phyloP scores from a whole-genome alignment of 2,329 filamentous ascomycete species.

The Colletotrichum filicis region DNA sequence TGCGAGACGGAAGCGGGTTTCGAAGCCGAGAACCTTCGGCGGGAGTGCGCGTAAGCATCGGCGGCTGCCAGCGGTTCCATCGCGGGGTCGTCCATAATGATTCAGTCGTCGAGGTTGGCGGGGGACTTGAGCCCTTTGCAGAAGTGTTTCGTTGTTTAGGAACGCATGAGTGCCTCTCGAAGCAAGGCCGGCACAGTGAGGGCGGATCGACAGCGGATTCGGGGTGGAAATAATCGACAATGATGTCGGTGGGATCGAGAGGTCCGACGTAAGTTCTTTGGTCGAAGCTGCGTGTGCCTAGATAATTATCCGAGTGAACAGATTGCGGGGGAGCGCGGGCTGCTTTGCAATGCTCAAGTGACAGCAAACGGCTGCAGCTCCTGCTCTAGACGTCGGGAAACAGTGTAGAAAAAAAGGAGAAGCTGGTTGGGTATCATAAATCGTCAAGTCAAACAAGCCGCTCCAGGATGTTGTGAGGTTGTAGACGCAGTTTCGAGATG shows the following conservation, averaged over 20 bases:
- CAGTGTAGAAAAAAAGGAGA: neutral
- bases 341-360: neutral
- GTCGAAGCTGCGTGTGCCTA: neutral
- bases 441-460: conserved; percentile 26
- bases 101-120: conserved; percentile 17
- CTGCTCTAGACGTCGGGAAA: neutral
- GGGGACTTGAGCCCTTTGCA: conserved; percentile 24
- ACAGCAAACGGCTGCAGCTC: neutral
- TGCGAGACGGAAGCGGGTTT: neutral
- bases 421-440: conserved; percentile 22
- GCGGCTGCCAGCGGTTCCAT: conserved; percentile 39
- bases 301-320: neutral
- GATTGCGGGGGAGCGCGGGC: conserved; percentile 1
- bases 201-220: neutral
- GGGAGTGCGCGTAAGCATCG: conserved; percentile 42
- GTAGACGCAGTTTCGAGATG: neutral
- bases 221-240: neutral
- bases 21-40: conserved; percentile 38
- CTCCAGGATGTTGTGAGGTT: neutral
- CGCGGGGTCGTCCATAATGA: conserved; percentile 40
- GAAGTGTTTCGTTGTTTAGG: conserved; percentile 17
- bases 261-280: neutral
- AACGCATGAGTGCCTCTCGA: conserved; percentile 28
- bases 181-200: neutral
- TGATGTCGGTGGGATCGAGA: neutral